These are phyloP conservation scores for Pseudonitzschia pungens DNA, from an alignment of 108 stramenopile genomes.

Conservation along the genomic window DNA sequence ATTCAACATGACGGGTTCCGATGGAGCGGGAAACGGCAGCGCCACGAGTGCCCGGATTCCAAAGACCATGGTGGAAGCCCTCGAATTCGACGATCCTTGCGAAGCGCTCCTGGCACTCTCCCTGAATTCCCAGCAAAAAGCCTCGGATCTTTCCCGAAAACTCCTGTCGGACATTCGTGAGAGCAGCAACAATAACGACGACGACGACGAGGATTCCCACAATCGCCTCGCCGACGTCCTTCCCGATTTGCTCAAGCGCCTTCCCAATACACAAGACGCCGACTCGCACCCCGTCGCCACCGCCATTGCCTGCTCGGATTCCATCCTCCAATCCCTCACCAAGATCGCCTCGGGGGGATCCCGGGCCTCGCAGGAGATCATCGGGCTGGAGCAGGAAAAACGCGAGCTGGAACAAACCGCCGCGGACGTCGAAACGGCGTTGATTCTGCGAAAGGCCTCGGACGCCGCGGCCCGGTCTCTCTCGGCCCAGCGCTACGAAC, in stretches of 20 bases:
- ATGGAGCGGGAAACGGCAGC: constrained; percentile 13
- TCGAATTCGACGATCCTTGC: constrained; percentile 50
- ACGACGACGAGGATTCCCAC: not conserved
- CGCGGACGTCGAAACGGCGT: constrained; percentile 60
- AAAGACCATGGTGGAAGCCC: constrained; percentile 53
- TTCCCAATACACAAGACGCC: constrained; percentile 21
- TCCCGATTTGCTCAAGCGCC: constrained; percentile 24
- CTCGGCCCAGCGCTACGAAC: constrained; percentile 49
- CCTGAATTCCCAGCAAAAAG: constrained; percentile 30
- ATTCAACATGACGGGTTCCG: constrained; percentile 16
- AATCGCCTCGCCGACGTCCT: constrained; percentile 4
- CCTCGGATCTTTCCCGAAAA: constrained; percentile 39
- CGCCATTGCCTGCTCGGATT: constrained; percentile 67
- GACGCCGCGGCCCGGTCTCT: constrained; percentile 50
- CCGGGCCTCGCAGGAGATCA: constrained; percentile 78
- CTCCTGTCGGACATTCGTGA: constrained; percentile 19
- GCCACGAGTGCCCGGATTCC: not conserved
- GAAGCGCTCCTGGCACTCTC: constrained; percentile 52
- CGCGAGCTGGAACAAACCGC: constrained; percentile 63
- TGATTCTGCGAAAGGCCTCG: constrained; percentile 52
- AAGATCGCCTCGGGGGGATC: constrained; percentile 84
- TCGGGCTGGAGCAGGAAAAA: constrained; percentile 67
- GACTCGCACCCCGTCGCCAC: constrained; percentile 47
- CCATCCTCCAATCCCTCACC: constrained; percentile 73
- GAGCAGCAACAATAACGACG: not conserved